These are phyloP conservation scores for Magnusiomyces ingens DNA, from an alignment of 1,139 yeast genomes.

Conservation along the genomic window DNA sequence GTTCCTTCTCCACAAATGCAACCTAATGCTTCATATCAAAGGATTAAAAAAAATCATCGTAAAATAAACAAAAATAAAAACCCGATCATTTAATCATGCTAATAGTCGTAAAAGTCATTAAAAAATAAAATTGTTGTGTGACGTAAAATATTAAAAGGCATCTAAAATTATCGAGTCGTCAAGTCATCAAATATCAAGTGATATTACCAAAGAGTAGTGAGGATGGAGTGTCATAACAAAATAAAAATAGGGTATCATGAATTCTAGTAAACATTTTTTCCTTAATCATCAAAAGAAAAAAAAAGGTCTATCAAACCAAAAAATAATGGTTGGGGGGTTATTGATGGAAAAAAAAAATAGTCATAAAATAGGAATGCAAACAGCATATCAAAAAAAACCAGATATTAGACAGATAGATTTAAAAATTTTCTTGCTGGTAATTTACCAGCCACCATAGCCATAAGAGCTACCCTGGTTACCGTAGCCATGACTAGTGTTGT, in stretches of 20 bases:
- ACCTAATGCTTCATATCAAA: background rate
- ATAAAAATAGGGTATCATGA: constrained; percentile 2
- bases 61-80: background rate
- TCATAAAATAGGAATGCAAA: background rate
- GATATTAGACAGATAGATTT: constrained; percentile 1
- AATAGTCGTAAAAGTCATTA: background rate
- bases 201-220: background rate
- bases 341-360: constrained; percentile 5
- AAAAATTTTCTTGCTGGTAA: background rate
- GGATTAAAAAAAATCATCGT: background rate
- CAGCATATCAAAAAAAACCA: constrained; percentile 5
- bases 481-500: constrained; percentile 30
- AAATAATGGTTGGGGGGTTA: constrained; percentile 4
- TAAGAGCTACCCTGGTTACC: constrained; percentile 15
- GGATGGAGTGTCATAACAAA: background rate
- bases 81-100: background rate
- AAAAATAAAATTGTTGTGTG: background rate
- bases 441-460: constrained; percentile 17
- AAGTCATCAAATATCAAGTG: background rate
- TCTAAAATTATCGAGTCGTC: background rate
- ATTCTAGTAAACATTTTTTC: background rate
- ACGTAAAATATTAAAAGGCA: background rate
- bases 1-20: background rate
- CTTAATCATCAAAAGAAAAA: constrained; percentile 5
- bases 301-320: constrained; percentile 8